Conservation (phyloP, 2,329 filamentous ascomycete genomes). For the Sclerotinia sclerotiorum region DNA sequence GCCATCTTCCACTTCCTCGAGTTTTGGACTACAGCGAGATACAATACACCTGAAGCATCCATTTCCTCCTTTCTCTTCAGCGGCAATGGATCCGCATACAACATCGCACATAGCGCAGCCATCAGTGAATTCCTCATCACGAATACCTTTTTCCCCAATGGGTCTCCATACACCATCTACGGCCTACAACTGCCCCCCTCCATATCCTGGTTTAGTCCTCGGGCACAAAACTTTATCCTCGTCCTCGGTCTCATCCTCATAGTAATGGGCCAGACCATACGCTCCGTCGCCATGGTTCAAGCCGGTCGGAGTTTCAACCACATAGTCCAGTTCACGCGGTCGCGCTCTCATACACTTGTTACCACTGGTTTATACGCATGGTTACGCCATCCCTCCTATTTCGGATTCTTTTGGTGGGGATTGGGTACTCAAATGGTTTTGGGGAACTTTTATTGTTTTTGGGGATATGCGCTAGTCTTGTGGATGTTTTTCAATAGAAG, state of each 20-base stretch:
- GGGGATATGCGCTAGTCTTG: slow-evolving; percentile 71
- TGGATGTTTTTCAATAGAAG: slow-evolving; percentile 81
- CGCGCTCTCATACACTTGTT: slow-evolving; percentile 73
- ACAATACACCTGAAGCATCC: slow-evolving; percentile 73
- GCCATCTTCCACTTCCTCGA: slow-evolving; percentile 92
- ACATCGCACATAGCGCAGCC: slow-evolving; percentile 75
- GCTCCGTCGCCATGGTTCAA: slow-evolving; percentile 83
- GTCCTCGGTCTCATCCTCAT: slow-evolving; percentile 63
- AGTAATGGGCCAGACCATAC: slow-evolving; percentile 68
- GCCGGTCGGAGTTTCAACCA: slow-evolving; percentile 93
- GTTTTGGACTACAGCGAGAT: slow-evolving; percentile 83
- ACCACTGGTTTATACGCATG: slow-evolving; percentile 75
- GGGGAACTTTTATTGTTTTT: slow-evolving; percentile 77
- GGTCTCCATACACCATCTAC: neutral
- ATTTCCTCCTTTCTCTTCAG: slow-evolving; percentile 79
- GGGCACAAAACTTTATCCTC: slow-evolving; percentile 43
- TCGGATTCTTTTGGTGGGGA: slow-evolving; percentile 98
- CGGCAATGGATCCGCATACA: slow-evolving; percentile 81
- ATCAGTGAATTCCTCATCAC: slow-evolving; percentile 69
- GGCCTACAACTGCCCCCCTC: neutral
- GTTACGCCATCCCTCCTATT: slow-evolving; percentile 87
- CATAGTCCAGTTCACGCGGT: slow-evolving; percentile 70
- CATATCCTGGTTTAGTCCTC: slow-evolving; percentile 27
- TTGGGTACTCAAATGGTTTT: slow-evolving; percentile 90
- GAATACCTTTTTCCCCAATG: slow-evolving; percentile 53